Conservation (phyloP, 345 rosid species). For the Rhodamnia argentea region DNA sequence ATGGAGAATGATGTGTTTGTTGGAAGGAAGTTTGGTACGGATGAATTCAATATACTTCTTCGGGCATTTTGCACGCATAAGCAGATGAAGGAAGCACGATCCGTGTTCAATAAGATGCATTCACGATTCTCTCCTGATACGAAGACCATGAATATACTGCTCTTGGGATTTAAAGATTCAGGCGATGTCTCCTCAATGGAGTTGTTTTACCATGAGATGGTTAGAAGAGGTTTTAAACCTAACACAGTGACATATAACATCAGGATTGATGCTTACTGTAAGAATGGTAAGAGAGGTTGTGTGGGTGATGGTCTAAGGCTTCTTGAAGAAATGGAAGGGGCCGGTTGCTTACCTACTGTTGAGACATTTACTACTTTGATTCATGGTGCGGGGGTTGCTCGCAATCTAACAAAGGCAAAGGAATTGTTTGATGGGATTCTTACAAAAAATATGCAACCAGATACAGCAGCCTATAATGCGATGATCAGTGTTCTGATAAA, state of each 20-base stretch:
- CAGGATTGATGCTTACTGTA: slow-evolving; percentile 77
- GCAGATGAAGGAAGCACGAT: slow-evolving; percentile 75
- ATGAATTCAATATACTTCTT: slow-evolving; percentile 72
- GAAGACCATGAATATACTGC: slow-evolving; percentile 77
- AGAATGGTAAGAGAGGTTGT: slow-evolving; percentile 28
- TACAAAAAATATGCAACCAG: slow-evolving; percentile 36
- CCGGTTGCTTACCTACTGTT: slow-evolving; percentile 24
- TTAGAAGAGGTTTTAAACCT: slow-evolving; percentile 62
- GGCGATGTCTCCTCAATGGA: slow-evolving; percentile 69
- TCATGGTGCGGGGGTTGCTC: slow-evolving; percentile 68
- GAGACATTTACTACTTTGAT: slow-evolving; percentile 75
- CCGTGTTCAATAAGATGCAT: slow-evolving; percentile 56
- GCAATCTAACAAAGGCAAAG: slow-evolving; percentile 45
- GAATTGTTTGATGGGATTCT: slow-evolving; percentile 59
- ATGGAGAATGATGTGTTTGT: slow-evolving; percentile 53
- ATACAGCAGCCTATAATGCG: slow-evolving; percentile 71
- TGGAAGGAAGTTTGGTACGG: slow-evolving; percentile 39
- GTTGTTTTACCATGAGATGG: slow-evolving; percentile 74
- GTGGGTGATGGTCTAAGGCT: slow-evolving; percentile 67
- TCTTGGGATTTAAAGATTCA: slow-evolving; percentile 74
- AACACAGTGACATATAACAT: slow-evolving; percentile 42
- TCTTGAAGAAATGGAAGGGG: slow-evolving; percentile 61
- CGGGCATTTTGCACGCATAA: slow-evolving; percentile 59
- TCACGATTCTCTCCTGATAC: slow-evolving; percentile 40
- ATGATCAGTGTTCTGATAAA: slow-evolving; percentile 48